These are phyloP conservation scores for Trichosporon asahii DNA, from an alignment of 1,284 basidiomycete species.

Conservation along the genomic window DNA sequence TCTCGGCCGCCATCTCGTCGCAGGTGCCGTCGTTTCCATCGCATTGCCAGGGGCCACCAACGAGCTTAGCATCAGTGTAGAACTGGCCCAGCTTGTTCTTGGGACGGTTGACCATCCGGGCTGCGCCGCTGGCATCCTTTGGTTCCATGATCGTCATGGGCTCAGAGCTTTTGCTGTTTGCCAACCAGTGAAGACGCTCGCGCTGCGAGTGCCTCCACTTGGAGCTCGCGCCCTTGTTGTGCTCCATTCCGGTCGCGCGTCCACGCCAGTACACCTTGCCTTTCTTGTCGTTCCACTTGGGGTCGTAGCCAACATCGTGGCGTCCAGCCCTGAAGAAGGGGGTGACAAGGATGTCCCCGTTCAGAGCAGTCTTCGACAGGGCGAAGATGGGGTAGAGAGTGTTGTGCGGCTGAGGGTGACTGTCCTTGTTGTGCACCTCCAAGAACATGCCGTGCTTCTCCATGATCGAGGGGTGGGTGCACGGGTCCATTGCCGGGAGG, in stretches of 20 bases:
- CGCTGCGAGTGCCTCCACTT: constrained; percentile 50
- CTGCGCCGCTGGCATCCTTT: constrained; percentile 39
- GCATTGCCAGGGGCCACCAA: constrained; percentile 50
- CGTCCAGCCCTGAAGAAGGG: constrained; percentile 48
- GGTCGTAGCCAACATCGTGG: constrained; percentile 49
- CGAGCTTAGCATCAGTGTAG: constrained; percentile 51
- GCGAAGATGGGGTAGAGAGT: constrained; percentile 50
- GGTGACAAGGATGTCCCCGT: constrained; percentile 52
- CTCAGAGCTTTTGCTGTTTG: constrained; percentile 38
- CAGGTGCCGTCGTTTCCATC: constrained; percentile 50
- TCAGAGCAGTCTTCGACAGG: constrained; percentile 47
- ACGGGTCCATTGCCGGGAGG: constrained; percentile 49
- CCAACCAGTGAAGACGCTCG: constrained; percentile 49
- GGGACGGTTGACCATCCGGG: constrained; percentile 34
- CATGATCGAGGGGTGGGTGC: constrained; percentile 49
- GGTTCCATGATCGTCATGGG: constrained; percentile 38
- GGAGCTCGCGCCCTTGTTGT: constrained; percentile 43
- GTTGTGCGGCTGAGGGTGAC: constrained; percentile 50
- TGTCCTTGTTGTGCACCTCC: constrained; percentile 42
- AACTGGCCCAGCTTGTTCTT: constrained; percentile 41
- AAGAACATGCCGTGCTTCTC: constrained; percentile 51
- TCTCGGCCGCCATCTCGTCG: constrained; percentile 48
- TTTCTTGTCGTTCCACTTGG: constrained; percentile 46
- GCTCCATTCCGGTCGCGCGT: constrained; percentile 46
- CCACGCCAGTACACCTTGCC: constrained; percentile 53